Evolutionary conservation across 345 rosid species (phyloP).

Genomic region (Eucalyptus microcorys): DNA sequence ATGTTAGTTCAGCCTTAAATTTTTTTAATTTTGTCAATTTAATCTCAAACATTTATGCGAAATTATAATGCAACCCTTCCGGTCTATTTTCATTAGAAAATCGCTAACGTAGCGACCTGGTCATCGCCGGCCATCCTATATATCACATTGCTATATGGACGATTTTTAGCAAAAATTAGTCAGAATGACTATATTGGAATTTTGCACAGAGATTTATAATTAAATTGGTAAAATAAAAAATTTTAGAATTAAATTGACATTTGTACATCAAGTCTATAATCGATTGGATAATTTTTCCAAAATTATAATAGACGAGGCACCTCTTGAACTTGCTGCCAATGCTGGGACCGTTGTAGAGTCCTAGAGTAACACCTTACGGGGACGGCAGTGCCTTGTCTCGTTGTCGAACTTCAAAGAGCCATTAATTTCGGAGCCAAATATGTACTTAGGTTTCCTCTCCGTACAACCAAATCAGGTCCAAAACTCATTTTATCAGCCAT

Average conservation of each 20-base stretch:
- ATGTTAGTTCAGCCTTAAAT: fast-evolving
- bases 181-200: background rate
- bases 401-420: background rate
- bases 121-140: fast-evolving
- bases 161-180: background rate
- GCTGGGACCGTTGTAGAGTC: background rate
- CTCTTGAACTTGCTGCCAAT: background rate
- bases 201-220: background rate
- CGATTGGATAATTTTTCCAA: background rate
- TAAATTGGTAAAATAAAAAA: background rate
- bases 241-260: fast-evolving
- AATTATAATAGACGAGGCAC: background rate
- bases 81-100: fast-evolving
- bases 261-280: fast-evolving
- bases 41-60: fast-evolving
- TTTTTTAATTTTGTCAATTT: background rate
- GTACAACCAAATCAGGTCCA: background rate
- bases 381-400: background rate
- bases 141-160: fast-evolving
- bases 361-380: background rate
- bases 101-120: fast-evolving
- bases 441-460: background rate
- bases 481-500: background rate
- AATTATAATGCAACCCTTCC: background rate
- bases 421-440: background rate